phyloP scores from a whole-genome alignment of 2,329 filamentous ascomycete species.

The Fragosphaeria purpurea region DNA sequence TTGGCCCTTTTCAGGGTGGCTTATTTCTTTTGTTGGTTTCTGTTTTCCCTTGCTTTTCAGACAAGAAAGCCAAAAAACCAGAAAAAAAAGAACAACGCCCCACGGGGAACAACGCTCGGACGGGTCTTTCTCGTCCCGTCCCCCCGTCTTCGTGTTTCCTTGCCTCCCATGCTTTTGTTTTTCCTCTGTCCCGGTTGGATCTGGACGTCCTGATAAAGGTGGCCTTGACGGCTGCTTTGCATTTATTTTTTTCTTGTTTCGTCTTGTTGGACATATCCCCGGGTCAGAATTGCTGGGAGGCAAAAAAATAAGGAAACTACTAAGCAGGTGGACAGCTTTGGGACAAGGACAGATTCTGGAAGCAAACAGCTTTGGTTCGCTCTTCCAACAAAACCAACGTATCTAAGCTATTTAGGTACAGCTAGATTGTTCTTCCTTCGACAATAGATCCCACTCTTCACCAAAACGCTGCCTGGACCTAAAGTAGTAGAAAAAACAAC shows the following conservation, averaged over 20 bases:
- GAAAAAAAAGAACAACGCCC: constrained; percentile 3
- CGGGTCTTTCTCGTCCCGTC: background rate
- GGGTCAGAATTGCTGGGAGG: background rate
- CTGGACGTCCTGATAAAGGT: constrained; percentile 1
- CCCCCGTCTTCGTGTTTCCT: background rate
- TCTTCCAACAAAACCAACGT: constrained; percentile 1
- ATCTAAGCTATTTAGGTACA: background rate
- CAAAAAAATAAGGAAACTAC: too few relatives aligned
- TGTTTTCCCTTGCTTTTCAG: background rate
- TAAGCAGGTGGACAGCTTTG: background rate
- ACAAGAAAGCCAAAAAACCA: background rate
- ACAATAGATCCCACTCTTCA: constrained; percentile 10
- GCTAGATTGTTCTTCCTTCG: constrained; percentile 7
- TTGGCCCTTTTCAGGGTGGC: background rate
- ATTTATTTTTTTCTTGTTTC: background rate
- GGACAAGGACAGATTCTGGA: background rate
- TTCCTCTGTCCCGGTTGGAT: background rate
- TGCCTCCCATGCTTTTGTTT: background rate
- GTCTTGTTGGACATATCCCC: constrained; percentile 3
- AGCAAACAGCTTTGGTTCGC: background rate
- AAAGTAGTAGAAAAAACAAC: background rate
- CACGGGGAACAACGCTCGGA: constrained; percentile 2
- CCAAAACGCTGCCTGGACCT: background rate
- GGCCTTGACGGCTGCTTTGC: constrained; percentile 1
- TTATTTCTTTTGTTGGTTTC: background rate